Evolutionary conservation across 257 asterid species (phyloP), one percentile per base, ranked within the genome.

Genomic region (Leptodermis oblonga): DNA sequence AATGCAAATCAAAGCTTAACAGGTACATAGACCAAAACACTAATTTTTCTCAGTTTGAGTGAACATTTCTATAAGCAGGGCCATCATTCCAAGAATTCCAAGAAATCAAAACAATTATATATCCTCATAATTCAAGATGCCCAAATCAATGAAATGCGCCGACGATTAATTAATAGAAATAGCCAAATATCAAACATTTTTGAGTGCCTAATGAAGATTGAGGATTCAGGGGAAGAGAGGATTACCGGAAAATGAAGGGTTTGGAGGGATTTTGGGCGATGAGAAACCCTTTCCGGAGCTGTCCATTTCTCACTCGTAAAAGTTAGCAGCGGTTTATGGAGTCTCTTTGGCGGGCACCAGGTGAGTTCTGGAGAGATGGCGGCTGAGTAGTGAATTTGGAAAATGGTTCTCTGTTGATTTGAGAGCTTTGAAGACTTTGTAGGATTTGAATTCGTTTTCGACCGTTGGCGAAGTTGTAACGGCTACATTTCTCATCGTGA

Each of bases 221-320:
- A 9, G n/a, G 6, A 15, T 49, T 43, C 41, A 34, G 41, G 63
- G 42, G 49, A 36, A 36, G n/a, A 48, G 51, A 36, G 59, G 63
- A 72, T 25, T 85, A 85, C 97, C 92, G 22, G 87, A 77, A 64
- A 48, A 63, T 1, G 87, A 55, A 34, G 65, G 65, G 71, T 62
- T 76, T 56, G 79, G 82, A 39, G 61, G 49, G 59, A 54, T 31
- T 64, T 67, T 69, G 65, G 83, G 72, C 61, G 87, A 68, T 45
- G 78, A 69, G 25, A 54, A 37, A 10, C 83, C 85, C 74, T 77
- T 79, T 34, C 68, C 65, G 37, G 72, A 72, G 48, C 78, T 59
- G 58, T 81, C 83, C 86, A 85, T 85, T 62, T 68, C 67, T 54
- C 60, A n/a, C n/a, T n/a, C n/a, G n/a, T n/a, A n/a, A 7, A 68